phyloP scores from a whole-genome alignment of 345 rosid species.

The Anacardium occidentale region DNA sequence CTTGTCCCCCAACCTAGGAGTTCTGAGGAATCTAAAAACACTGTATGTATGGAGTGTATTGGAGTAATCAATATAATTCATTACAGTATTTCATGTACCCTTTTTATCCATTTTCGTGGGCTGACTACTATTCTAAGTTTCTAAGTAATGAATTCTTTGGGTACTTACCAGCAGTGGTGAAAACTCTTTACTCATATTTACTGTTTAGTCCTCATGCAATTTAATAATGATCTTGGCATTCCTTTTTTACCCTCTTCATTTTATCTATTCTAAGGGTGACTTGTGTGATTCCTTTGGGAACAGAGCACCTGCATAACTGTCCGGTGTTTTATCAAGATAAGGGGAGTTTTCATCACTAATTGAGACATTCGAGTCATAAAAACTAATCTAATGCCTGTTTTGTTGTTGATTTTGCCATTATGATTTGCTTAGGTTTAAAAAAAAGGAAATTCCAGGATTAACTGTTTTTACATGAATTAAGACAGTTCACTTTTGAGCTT shows the following conservation, averaged over 20 bases:
- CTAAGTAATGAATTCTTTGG: neutral
- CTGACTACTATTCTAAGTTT: constrained; percentile 9
- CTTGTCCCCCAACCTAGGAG: constrained; percentile 67
- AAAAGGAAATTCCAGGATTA: too few species aligned
- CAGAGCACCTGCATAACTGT: neutral
- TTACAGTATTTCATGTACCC: neutral
- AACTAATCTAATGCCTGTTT: neutral
- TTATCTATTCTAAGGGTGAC: neutral
- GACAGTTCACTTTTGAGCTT: too few species aligned
- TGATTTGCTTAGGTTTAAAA: too few species aligned
- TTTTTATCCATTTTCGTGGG: constrained; percentile 13
- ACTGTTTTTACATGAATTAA: too few species aligned
- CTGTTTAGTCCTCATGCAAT: neutral
- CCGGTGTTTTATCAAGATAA: neutral
- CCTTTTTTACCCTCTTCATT: neutral
- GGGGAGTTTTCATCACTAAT: neutral
- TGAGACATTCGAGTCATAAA: neutral
- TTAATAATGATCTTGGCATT: neutral
- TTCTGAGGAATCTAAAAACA: constrained; percentile 58
- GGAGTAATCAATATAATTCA: neutral
- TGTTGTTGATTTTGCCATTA: neutral
- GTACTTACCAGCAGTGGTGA: neutral
- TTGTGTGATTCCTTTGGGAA: neutral
- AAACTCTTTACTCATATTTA: neutral
- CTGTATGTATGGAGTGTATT: constrained; percentile 59